Evolutionary conservation across 2,329 filamentous ascomycete genomes (phyloP).

Genomic region (Penicillium sp.): DNA sequence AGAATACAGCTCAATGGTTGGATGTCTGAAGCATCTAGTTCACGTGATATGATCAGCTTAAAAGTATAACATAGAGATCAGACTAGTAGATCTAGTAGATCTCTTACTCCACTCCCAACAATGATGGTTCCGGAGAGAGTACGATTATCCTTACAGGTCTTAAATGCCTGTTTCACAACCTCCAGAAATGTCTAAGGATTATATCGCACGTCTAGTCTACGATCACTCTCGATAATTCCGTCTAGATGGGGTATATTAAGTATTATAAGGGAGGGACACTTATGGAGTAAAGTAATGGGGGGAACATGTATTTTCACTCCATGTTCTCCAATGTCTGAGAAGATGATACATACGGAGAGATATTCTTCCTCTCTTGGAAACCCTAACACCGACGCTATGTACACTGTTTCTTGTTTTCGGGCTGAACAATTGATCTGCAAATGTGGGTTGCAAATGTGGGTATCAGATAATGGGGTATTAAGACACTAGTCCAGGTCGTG

Average conservation of each 20-base stretch:
- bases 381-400: constrained; percentile 11
- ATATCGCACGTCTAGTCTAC: constrained; percentile 95
- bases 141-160: constrained; percentile 91
- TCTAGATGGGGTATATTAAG: constrained; percentile 99
- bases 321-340: too few species aligned
- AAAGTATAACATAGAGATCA: background rate
- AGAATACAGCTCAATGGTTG: background rate
- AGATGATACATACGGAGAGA: background rate
- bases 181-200: constrained; percentile 99
- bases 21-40: background rate
- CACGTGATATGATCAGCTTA: background rate
- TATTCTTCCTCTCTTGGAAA: constrained; percentile 1
- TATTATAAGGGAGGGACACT: constrained; percentile 98
- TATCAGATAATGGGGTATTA: constrained; percentile 19
- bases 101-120: constrained; percentile 56
- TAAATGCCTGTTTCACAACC: constrained; percentile 98
- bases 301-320: too few species aligned
- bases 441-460: constrained; percentile 24
- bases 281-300: constrained; percentile 55
- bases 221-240: constrained; percentile 80
- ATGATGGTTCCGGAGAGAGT: constrained; percentile 81
- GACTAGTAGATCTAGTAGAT: background rate
- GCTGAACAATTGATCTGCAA: constrained; percentile 6
- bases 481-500: constrained; percentile 40
- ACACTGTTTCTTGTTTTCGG: constrained; percentile 5